Conservation (phyloP, 2,329 filamentous ascomycete species). For the Apiospora arundinis region DNA sequence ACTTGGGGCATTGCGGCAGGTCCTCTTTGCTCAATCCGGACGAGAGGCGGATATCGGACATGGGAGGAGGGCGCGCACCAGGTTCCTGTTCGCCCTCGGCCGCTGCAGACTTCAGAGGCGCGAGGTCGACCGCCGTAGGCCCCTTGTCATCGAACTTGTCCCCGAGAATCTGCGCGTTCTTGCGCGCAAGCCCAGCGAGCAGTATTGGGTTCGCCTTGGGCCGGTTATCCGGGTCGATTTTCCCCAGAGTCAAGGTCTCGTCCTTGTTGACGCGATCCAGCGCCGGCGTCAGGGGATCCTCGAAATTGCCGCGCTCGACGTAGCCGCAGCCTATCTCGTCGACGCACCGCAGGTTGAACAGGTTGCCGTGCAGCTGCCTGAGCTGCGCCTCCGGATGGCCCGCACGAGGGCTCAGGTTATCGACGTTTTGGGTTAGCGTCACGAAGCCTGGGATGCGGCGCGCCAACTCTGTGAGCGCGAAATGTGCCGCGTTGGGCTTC, state of each 20-base stretch:
- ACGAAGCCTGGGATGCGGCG: constrained; percentile 59
- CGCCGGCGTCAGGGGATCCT: constrained; percentile 68
- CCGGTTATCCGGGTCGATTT: constrained; percentile 18
- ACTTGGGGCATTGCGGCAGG: constrained; percentile 65
- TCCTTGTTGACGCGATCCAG: constrained; percentile 59
- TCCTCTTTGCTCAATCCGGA: constrained; percentile 39
- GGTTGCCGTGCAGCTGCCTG: constrained; percentile 67
- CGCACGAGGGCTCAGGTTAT: constrained; percentile 63
- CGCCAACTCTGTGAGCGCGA: constrained; percentile 67
- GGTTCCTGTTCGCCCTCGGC: background rate
- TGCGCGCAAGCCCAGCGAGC: constrained; percentile 33
- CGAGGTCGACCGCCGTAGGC: constrained; percentile 24
- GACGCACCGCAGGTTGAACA: constrained; percentile 69
- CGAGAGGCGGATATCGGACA: constrained; percentile 16
- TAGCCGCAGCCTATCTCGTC: constrained; percentile 63
- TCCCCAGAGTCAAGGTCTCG: constrained; percentile 31
- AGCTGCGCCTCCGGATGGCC: constrained; percentile 62
- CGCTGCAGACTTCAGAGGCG: constrained; percentile 22
- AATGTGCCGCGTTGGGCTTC: constrained; percentile 68
- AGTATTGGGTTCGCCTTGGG: constrained; percentile 30
- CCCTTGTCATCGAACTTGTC: constrained; percentile 44
- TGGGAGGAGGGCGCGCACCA: background rate
- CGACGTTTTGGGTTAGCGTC: constrained; percentile 71
- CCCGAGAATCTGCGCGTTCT: constrained; percentile 64
- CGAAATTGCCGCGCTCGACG: constrained; percentile 60